Conservation (phyloP, 2,329 filamentous ascomycete species). For the Stromatinia cepivora region DNA sequence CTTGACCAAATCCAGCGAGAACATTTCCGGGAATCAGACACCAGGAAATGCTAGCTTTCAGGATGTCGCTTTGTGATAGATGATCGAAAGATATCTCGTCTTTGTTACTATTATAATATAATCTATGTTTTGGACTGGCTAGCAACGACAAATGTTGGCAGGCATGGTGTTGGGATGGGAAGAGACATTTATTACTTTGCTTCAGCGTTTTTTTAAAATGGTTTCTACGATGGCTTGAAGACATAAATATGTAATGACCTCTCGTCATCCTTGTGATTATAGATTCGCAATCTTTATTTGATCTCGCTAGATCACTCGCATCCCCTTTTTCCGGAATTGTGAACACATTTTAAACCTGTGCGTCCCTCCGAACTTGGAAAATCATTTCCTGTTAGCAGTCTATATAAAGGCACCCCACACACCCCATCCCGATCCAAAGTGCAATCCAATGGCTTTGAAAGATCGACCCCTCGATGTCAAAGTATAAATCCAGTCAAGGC, state of each 20-base stretch:
- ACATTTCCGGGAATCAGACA: slow-evolving; percentile 44
- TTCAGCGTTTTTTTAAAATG: slow-evolving; percentile 6
- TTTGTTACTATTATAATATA: slow-evolving; percentile 20
- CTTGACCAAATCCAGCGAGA: slow-evolving; percentile 43
- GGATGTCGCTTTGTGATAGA: slow-evolving; percentile 57
- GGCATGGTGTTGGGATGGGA: slow-evolving; percentile 22
- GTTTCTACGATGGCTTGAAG: slow-evolving; percentile 1
- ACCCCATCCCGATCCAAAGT: slow-evolving; percentile 15
- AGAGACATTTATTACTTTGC: slow-evolving; percentile 5
- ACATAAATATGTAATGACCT: slow-evolving; percentile 20
- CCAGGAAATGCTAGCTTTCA: slow-evolving; percentile 62
- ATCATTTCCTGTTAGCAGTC: not conserved
- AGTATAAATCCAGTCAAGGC: slow-evolving; percentile 16
- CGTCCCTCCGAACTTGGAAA: not conserved
- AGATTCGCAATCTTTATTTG: slow-evolving; percentile 3
- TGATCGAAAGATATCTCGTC: slow-evolving; percentile 7
- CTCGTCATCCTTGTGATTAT: slow-evolving; percentile 12
- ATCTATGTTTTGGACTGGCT: slow-evolving; percentile 12
- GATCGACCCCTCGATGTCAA: not conserved
- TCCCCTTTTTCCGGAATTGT: not conserved
- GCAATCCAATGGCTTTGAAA: not conserved
- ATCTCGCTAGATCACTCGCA: slow-evolving; percentile 4
- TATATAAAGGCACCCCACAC: not conserved
- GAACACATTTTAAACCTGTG: not conserved
- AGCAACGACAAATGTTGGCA: not conserved